Evolutionary conservation across 257 asterid genomes (phyloP), one percentile per base, ranked within the genome.

Genomic region (Plantago major): DNA sequence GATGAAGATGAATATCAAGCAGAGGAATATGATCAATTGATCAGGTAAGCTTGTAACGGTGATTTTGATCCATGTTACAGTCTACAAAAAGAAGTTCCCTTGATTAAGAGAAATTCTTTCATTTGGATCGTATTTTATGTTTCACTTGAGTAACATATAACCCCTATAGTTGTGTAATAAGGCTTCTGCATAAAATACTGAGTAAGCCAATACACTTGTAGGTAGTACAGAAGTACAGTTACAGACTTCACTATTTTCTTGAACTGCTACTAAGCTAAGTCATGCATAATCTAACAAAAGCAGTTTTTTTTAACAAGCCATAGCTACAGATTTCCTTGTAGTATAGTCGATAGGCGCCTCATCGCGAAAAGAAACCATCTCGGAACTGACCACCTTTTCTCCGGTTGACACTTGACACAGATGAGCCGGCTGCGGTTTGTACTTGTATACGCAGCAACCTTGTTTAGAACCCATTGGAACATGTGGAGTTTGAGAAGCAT

Each of bases 281-380:
- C n/a, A n/a, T n/a, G n/a, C n/a, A n/a, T n/a, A n/a, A n/a, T n/a
- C n/a, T n/a, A n/a, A n/a, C n/a, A n/a, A n/a, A n/a, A n/a, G n/a
- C n/a, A n/a, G n/a, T n/a, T n/a, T n/a, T 62, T 22, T 16, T 70
- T 78, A 73, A 66, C 53, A 75, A 57, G 82, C 82, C 73, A 63
- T 62, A 28, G 82, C 74, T 12, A 67, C 55, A 18, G 71, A 67
- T 51, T 71, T 79, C 49, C 62, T 67, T 73, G 55, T 67, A 30
- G 78, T 58, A 59, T 38, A 53, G 22, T 73, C 77, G 58, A 63
- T 42, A 17, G 48, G 15, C 5, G 67, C 13, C 60, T 70, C 79
- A 59, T 74, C 80, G 16, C 46, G 72, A 19, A 73, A 42, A 47
- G 71, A 48, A 52, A 26, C 74, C 17, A 63, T 74, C 11, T 74